Base-by-base conservation (phyloP, 164 flowering plant species). In the Stephania yunnanensis region DNA sequence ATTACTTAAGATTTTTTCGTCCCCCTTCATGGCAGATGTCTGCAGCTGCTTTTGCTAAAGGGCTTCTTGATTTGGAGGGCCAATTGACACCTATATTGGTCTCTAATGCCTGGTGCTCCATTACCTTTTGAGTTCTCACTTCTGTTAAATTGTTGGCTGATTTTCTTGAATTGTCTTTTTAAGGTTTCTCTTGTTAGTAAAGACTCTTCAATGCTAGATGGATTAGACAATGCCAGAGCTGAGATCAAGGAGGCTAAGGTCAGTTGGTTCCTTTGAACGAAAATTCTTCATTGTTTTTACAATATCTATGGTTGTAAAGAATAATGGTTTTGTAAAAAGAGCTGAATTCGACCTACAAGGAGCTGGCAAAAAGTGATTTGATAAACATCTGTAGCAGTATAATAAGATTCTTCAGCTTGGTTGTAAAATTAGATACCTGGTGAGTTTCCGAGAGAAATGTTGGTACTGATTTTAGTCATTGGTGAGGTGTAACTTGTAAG, bases 11-110 rank as follows among this genome's bases (percentile, higher is more conserved):
- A 68, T 4, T 69, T 77, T 65, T 46, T 61, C 83, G 46, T 36
- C 42, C 42, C 2, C 42, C 42, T 2, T 36, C 42, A 36, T 63
- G 61, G 31, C 91, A 95, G 99, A 92, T 95, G 99, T 95, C 99
- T 77, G 99, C 98, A 55, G 99, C 99, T 81, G 99, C 99, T 78
- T 96, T 96, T 88, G 99, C 99, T 46, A 96, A 96, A 83, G 99
- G 99, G 68, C 94, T 96, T 42, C 97, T 96, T 67, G 99, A 96
- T 78, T 89, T 96, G 77, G 99, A 96, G 86, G 99, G 99, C 70
- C 98, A 92, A 82, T 81, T 96, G 75, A 96, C 99, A 36, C 99
- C 99, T 70, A 92, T 92, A 68, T 88, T 91, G 93, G 97, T 91
- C 19, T 73, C 91, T 82, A 64, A 50, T 58, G 30, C 73, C 10